phyloP scores from a whole-genome alignment of 805 yeast genomes.

The Cyberlindnera xylosilytica region DNA sequence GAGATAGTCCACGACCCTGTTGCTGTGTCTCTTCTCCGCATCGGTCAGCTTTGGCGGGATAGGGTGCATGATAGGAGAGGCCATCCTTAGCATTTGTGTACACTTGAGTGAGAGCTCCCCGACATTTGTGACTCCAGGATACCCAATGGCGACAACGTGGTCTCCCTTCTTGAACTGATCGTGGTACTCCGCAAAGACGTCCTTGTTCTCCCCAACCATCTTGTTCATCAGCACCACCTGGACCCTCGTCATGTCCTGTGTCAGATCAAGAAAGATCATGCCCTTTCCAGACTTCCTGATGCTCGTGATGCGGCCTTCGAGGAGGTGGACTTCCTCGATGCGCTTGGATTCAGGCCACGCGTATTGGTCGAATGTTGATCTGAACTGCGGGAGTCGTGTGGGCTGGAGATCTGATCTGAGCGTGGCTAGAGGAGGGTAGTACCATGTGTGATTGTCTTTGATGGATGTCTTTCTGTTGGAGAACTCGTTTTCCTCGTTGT shows the following conservation, averaged over 20 bases:
- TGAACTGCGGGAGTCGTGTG: constrained; percentile 40
- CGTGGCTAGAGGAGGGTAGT: constrained; percentile 25
- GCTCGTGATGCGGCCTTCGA: constrained; percentile 54
- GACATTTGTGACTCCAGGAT: constrained; percentile 69
- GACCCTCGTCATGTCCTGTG: constrained; percentile 54
- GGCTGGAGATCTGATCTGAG: constrained; percentile 16
- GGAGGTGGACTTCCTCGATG: constrained; percentile 22
- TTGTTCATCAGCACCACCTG: constrained; percentile 63
- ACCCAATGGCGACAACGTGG: constrained; percentile 59
- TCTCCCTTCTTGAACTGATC: constrained; percentile 66
- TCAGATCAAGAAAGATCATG: constrained; percentile 63
- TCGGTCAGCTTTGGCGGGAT: constrained; percentile 64
- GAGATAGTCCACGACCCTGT: constrained; percentile 72
- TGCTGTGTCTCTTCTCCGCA: constrained; percentile 52
- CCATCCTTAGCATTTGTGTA: constrained; percentile 43
- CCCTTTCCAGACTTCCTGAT: constrained; percentile 68
- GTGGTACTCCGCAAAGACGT: constrained; percentile 37
- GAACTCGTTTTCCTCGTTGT: constrained; percentile 24
- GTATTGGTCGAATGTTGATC: constrained; percentile 26
- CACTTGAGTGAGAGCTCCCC: constrained; percentile 77
- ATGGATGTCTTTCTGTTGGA: constrained; percentile 24
- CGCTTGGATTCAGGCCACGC: constrained; percentile 25
- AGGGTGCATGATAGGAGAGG: constrained; percentile 68
- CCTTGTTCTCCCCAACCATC: constrained; percentile 38
- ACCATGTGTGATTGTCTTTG: constrained; percentile 8